Evolutionary conservation across 2,329 filamentous ascomycete genomes (phyloP).

Genomic region (Beauveria sp.): DNA sequence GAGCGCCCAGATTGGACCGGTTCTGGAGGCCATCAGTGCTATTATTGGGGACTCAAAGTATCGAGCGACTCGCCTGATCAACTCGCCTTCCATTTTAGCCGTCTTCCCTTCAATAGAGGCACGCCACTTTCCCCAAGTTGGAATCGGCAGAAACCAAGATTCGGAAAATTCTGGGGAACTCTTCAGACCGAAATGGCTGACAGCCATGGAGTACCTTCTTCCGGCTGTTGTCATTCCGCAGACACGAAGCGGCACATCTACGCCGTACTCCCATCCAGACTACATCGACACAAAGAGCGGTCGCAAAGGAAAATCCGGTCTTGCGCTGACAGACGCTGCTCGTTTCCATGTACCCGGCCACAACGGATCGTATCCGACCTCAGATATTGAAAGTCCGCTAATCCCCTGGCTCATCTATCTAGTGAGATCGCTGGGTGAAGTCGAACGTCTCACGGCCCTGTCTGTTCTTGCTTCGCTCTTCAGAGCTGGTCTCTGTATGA

Average conservation of each 20-base stretch:
- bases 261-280: conserved; percentile 17
- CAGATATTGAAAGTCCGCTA: conserved; percentile 62
- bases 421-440: conserved; percentile 47
- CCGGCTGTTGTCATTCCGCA: conserved; percentile 44
- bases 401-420: conserved; percentile 66
- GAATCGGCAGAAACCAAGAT: conserved; percentile 41
- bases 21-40: conserved; percentile 69
- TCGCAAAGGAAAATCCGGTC: conserved; percentile 23
- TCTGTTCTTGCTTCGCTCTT: conserved; percentile 63
- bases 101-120: conserved; percentile 58
- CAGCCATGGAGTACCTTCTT: conserved; percentile 58
- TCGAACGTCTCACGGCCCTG: conserved; percentile 60
- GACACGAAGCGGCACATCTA: conserved; percentile 22
- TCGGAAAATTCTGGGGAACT: conserved; percentile 46
- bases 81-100: conserved; percentile 60
- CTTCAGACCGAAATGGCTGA: conserved; percentile 37
- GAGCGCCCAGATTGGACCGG: conserved; percentile 53
- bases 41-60: conserved; percentile 75
- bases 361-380: conserved; percentile 30
- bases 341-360: conserved; percentile 21
- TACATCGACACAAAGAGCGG: conserved; percentile 22
- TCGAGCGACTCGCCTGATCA: conserved; percentile 63
- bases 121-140: conserved; percentile 37
- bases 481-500: conserved; percentile 58
- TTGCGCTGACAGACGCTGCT: conserved; percentile 23